Conservation (phyloP, 202 grass and related monocot genomes). For the Schoenoplectus tabernaemontani region DNA sequence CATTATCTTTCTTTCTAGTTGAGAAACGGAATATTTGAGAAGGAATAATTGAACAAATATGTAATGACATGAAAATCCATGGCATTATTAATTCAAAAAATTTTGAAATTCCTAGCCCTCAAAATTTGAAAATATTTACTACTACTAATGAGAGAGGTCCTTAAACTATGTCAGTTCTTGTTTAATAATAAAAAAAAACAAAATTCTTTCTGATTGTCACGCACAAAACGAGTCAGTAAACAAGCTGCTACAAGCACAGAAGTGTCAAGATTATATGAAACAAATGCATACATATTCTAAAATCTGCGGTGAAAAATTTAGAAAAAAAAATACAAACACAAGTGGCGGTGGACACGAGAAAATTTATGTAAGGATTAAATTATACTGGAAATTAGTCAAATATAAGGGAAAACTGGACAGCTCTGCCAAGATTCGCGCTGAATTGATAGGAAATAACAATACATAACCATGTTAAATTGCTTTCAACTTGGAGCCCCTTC, state of each 20-base stretch:
- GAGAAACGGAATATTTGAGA: no score
- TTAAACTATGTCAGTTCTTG: background rate
- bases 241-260: background rate
- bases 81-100: no score
- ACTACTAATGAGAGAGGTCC: background rate
- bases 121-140: no score
- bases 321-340: background rate
- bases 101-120: no score
- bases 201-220: background rate
- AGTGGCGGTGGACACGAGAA: background rate
- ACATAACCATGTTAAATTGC: background rate
- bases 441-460: constrained; percentile 22
- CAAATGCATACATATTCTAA: background rate
- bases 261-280: background rate
- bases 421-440: constrained; percentile 28
- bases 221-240: background rate
- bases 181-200: background rate
- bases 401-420: constrained; percentile 2
- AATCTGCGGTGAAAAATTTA: no score
- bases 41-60: no score
- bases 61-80: no score
- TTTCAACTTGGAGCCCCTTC: constrained; percentile 17
- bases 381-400: background rate
- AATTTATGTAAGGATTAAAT: background rate
- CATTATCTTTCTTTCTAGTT: no score